These are phyloP conservation scores for Boletus huronensis DNA, from an alignment of 768 basidiomycete species.

Conservation along the genomic window DNA sequence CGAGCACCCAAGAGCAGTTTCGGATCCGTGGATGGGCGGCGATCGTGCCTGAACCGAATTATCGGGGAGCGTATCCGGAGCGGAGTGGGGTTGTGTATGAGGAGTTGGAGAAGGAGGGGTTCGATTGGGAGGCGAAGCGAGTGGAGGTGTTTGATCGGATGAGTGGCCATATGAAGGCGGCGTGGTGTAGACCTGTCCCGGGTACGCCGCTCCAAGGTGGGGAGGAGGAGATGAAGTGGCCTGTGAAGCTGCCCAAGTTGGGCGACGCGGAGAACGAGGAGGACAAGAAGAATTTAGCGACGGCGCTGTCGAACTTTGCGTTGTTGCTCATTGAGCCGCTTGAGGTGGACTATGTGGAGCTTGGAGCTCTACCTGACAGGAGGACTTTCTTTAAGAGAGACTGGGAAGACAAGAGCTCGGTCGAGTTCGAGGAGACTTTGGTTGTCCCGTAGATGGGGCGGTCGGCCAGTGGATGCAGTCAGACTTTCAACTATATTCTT, in stretches of 20 bases:
- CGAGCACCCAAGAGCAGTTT: slow-evolving; percentile 66
- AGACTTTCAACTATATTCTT: not conserved
- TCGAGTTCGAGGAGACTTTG: slow-evolving; percentile 56
- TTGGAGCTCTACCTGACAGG: slow-evolving; percentile 54
- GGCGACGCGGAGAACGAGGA: slow-evolving; percentile 42
- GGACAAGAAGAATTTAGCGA: slow-evolving; percentile 45
- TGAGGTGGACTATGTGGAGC: slow-evolving; percentile 66
- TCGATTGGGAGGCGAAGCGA: slow-evolving; percentile 64
- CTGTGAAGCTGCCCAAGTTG: slow-evolving; percentile 47
- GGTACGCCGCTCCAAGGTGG: slow-evolving; percentile 52
- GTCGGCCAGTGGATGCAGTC: not conserved
- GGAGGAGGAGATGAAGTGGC: slow-evolving; percentile 63
- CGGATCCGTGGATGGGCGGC: slow-evolving; percentile 58
- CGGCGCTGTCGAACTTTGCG: slow-evolving; percentile 64
- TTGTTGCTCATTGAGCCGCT: slow-evolving; percentile 68
- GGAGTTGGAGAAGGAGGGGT: slow-evolving; percentile 35
- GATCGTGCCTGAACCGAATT: slow-evolving; percentile 50
- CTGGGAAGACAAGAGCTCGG: slow-evolving; percentile 23
- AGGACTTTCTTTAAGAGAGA: slow-evolving; percentile 53
- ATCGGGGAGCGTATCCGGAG: slow-evolving; percentile 23
- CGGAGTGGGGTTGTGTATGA: slow-evolving; percentile 32
- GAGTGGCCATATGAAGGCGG: slow-evolving; percentile 61
- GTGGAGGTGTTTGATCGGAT: slow-evolving; percentile 56
- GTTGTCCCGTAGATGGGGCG: slow-evolving; percentile 50
- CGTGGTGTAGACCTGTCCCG: slow-evolving; percentile 67